Percentiles rank a stretch among this genome's conserved stretches.
phyloP scores from a whole-genome alignment of 345 rosid genomes.

The Bruguiera gymnorhiza region DNA sequence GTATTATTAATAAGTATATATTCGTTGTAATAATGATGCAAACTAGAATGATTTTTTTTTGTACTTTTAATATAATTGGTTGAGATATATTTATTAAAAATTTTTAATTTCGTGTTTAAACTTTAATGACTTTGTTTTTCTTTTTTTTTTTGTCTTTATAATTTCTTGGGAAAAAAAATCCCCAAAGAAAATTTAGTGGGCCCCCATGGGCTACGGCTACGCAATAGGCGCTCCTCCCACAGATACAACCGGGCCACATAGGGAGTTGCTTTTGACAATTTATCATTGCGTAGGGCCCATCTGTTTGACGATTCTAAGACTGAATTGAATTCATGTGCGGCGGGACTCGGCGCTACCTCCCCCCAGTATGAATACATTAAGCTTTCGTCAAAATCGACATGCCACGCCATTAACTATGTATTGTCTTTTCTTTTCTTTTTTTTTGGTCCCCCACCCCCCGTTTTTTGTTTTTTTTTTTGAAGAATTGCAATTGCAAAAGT shows the following conservation, averaged over 20 bases:
- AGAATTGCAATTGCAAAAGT: background rate
- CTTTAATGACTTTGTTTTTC: no score
- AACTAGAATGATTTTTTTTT: no score
- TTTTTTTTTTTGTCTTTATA: no score
- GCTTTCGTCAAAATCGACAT: background rate
- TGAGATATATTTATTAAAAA: background rate
- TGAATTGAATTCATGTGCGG: background rate
- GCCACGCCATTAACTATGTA: background rate
- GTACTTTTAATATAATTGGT: no score
- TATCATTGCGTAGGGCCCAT: background rate
- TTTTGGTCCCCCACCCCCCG: no score
- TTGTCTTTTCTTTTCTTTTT: no score
- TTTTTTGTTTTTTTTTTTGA: no score
- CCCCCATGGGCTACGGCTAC: background rate
- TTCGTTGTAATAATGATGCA: no score
- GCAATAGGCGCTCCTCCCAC: background rate
- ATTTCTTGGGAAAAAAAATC: no score
- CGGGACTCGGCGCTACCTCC: background rate
- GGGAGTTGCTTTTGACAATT: constrained; percentile 4
- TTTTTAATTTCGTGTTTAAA: no score
- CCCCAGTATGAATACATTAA: background rate
- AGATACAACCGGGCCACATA: background rate
- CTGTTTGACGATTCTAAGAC: constrained; percentile 2
- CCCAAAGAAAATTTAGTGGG: background rate
- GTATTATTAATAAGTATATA: no score